Base-by-base conservation (phyloP, 495 filamentous ascomycete genomes). In the Glonium stellatum region DNA sequence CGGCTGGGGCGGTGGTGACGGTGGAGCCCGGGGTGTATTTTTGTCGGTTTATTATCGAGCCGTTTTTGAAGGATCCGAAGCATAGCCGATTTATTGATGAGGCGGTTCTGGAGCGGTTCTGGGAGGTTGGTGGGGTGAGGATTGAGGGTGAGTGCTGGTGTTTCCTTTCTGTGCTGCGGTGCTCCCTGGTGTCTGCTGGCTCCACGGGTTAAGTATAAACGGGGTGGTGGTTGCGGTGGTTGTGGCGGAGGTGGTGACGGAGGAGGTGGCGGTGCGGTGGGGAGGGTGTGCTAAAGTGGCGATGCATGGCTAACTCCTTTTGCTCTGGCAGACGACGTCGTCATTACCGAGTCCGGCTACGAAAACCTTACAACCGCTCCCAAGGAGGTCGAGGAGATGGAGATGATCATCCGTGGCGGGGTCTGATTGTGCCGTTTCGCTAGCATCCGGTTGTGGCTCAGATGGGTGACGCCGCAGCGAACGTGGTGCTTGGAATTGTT, bases 21-120 rank as follows among this genome's bases (percentile, higher is more conserved):
- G 90, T 96, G 41, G 92, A 96, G 73, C 91, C 92, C 47, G 91
- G 90, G 27, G 85, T 96, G 54, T 97, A 96, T 70, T 99, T 97
- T 70, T 96, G 92, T 71, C 80, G 82, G 46, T 97, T 92, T 69
- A 96, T 97, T 61, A 88, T 98, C 61, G 84, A 87, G 50, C 91
- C 90, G 5, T 92, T 84, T 69, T 69, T 95, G 50, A 79, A 84
- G 60, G 82, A 91, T 58, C 77, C 80, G 6, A 84, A 84, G 61
- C 82, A 88, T 64, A 72, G 80, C 10, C 80, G 85, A 63, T 90
- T 83, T 64, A 92, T 97, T 61, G 80, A 95, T 67, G 73, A 79
- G 35, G 76, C 77, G 19, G 86, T 92, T 31, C 66, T 96, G 63
- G 83, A 92, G 49, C 81, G 77, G 63, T 97, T 92, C 71, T 96